A percentile compares a stretch with the other conserved stretches of the same genome.
phyloP scores from a whole-genome alignment of 2,329 filamentous ascomycete species.

The Penicillium occitanis region DNA sequence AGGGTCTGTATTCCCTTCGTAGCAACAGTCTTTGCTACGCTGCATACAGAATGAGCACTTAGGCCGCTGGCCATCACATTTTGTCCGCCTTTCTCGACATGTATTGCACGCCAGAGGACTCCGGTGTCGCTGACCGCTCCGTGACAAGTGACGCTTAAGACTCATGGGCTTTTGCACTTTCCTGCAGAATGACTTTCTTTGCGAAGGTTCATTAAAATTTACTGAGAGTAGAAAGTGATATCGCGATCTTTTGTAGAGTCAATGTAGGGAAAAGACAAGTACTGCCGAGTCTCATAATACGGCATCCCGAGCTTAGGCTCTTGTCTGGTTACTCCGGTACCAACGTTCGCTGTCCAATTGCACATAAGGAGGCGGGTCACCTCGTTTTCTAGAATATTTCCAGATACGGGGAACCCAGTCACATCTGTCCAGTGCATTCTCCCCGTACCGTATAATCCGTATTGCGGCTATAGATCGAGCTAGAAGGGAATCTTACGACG shows the following conservation, averaged over 20 bases:
- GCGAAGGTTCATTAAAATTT: neutral
- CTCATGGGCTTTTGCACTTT: neutral
- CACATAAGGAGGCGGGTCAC: neutral
- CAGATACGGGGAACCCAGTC: neutral
- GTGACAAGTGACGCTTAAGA: neutral
- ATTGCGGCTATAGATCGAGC: neutral
- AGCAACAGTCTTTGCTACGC: slow-evolving; percentile 18
- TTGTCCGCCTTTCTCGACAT: slow-evolving; percentile 21
- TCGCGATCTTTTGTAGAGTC: neutral
- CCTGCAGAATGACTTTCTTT: neutral
- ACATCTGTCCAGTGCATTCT: neutral
- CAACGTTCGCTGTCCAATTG: neutral
- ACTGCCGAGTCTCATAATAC: neutral
- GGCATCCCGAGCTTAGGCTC: neutral
- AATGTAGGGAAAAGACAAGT: neutral
- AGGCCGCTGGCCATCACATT: slow-evolving; percentile 19
- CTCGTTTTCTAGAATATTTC: neutral
- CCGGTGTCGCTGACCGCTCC: slow-evolving; percentile 9
- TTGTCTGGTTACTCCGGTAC: neutral
- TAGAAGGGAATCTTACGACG: neutral
- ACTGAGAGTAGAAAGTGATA: neutral
- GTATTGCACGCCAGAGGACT: slow-evolving; percentile 8
- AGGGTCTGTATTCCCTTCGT: neutral
- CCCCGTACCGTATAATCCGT: neutral
- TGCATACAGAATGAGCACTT: slow-evolving; percentile 19